Evolutionary conservation across 495 filamentous ascomycete species (phyloP).

Genomic region (Podospora pseudocomata): DNA sequence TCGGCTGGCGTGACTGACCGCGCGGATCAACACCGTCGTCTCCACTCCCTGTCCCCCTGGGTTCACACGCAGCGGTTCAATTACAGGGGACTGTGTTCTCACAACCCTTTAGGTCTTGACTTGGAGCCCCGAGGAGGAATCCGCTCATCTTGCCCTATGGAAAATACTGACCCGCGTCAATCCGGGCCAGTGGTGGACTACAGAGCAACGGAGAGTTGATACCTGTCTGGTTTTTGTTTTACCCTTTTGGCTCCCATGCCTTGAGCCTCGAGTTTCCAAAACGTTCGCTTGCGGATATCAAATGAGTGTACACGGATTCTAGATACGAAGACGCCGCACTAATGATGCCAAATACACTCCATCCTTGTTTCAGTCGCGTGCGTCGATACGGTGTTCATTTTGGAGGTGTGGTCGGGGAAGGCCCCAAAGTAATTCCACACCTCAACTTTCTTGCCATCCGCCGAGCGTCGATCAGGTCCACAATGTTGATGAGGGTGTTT

Average conservation of each 20-base stretch:
- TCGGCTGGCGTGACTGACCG: background rate
- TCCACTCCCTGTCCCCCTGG: background rate
- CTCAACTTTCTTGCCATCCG: too few relatives aligned
- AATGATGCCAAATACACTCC: too few relatives aligned
- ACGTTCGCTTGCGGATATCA: too few relatives aligned
- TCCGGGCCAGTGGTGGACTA: background rate
- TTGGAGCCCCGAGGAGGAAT: background rate
- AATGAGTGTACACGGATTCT: too few relatives aligned
- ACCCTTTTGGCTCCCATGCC: background rate
- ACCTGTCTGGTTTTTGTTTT: background rate
- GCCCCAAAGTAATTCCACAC: too few relatives aligned
- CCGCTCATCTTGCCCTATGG: background rate
- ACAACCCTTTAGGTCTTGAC: background rate
- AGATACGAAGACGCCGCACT: too few relatives aligned
- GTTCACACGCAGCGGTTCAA: background rate
- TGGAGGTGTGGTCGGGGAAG: too few relatives aligned
- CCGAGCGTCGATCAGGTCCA: too few relatives aligned
- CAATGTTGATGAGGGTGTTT: too few relatives aligned
- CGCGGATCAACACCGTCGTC: background rate
- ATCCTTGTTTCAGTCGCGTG: too few relatives aligned
- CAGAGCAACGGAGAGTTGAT: background rate
- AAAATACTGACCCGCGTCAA: background rate
- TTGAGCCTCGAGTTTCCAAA: background rate
- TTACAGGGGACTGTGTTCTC: conserved; percentile 1
- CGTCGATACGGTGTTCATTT: too few relatives aligned